Percentiles rank a stretch among this genome's conserved stretches.
These are phyloP conservation scores for Cutaneotrichosporon sp. DNA, from an alignment of 1,284 basidiomycete genomes.

Conservation along the genomic window DNA sequence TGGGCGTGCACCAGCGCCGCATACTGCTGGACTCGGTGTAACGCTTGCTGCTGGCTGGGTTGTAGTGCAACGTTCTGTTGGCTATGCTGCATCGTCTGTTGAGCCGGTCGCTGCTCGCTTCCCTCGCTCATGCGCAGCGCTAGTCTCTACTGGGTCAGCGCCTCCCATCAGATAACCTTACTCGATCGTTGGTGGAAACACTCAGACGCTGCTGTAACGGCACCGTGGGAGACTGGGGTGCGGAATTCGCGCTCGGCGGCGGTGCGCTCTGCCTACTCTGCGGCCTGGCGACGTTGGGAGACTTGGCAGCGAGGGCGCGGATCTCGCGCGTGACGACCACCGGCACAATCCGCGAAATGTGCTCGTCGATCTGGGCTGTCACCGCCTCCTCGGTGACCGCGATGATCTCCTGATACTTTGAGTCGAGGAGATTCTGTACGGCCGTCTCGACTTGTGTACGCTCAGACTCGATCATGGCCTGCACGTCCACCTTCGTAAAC, in stretches of 20 bases:
- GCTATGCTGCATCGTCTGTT: neutral
- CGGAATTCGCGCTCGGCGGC: neutral
- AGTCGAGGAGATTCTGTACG: neutral
- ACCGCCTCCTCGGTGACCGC: neutral
- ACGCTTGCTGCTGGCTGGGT: neutral
- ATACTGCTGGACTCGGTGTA: neutral
- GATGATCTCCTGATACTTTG: neutral
- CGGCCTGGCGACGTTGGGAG: neutral
- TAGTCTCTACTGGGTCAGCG: neutral
- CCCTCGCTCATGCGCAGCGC: neutral
- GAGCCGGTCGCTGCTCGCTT: neutral
- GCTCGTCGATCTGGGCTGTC: neutral
- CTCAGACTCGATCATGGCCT: neutral
- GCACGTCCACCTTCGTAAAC: neutral
- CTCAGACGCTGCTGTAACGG: neutral
- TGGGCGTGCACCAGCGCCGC: neutral
- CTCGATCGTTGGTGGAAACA: neutral
- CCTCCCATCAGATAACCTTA: neutral
- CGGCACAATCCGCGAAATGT: neutral
- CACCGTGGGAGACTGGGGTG: neutral
- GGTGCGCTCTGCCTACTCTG: neutral
- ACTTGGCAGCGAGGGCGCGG: neutral
- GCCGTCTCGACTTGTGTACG: neutral
- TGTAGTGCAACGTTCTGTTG: no score
- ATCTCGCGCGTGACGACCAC: neutral